Percentiles rank a stretch among this genome's conserved stretches.
phyloP scores from a whole-genome alignment of 148 eudicot species.

The Camellia lanceoleosa region DNA sequence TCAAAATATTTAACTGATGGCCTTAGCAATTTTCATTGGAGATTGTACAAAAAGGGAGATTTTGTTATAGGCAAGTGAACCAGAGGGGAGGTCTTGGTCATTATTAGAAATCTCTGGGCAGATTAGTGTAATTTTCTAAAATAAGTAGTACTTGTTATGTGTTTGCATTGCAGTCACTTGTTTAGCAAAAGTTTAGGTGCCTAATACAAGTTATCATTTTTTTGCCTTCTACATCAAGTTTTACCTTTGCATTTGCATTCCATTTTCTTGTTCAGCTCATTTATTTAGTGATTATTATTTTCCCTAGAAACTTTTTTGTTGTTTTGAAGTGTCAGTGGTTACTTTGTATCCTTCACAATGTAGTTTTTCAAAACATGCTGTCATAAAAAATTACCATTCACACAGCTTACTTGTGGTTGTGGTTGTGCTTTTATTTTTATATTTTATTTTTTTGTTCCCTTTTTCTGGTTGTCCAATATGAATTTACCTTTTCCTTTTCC shows the following conservation, averaged over 20 bases:
- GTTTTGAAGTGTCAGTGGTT: background rate
- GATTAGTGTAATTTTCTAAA: too few relatives aligned
- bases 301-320: background rate
- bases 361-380: background rate
- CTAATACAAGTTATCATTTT: background rate
- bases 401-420: background rate
- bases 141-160: background rate
- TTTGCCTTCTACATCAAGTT: background rate
- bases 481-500: conserved; percentile 4
- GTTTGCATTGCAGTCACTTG: background rate
- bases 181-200: background rate
- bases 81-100: too few relatives aligned
- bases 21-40: too few relatives aligned
- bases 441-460: background rate
- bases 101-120: too few relatives aligned
- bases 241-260: background rate
- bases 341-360: background rate
- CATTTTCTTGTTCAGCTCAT: background rate
- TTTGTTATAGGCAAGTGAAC: too few relatives aligned
- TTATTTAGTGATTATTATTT: background rate
- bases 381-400: background rate
- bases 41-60: too few relatives aligned
- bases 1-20: too few relatives aligned
- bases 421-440: background rate
- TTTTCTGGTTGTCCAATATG: conserved; percentile 5